Base-by-base conservation (phyloP, 352 stramenopile species). In the Phytopythium aichiense region DNA sequence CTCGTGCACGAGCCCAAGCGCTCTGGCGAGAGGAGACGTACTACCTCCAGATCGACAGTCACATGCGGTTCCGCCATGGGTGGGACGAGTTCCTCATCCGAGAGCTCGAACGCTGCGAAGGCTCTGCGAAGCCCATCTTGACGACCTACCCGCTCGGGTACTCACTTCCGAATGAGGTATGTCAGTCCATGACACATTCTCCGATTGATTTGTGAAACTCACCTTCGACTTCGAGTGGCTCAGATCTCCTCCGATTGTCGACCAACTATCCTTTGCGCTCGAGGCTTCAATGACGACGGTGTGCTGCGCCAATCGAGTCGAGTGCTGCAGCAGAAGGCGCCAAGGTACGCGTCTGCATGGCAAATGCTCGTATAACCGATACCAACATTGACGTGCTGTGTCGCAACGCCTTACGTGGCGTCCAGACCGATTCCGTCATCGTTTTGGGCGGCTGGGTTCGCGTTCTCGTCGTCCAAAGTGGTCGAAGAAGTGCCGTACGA, bases 21-120 rank as follows among this genome's bases (percentile, higher is more conserved):
- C 68, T 98, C 2, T 96, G 83, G 67, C 53, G 77, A 20, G 82
- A 75, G 28, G 94, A 99, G 68, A 43, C 79, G 15, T 98, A 92
- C 68, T 81, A 97, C 38, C 80, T 99, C 6, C 94, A 98, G 69
- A 97, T 98, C 64, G 96, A 99, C 69, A 97, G 92, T 58, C 96
- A 98, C 73, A 99, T 97, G 83, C 81, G 92, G 1, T 84, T 94
- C 43, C 77, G 77, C 8, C 56, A 53, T 15, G 73, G 79, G 20
- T 99, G 94, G 94, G 96, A 99, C 68, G 71, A 61, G 12, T 98
- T 92, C 58, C 66, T 99, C 46, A 88, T 98, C 56, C 49, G 74
- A 23, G 71, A 95, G 60, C 76, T 97, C 18, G 46, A 42, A 13
- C 69, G 75, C 16, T 88, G 76, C 51, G 42, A 63, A 2, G 53